These are phyloP conservation scores for Microcos paniculata DNA, from an alignment of 345 rosid species.

Conservation along the genomic window DNA sequence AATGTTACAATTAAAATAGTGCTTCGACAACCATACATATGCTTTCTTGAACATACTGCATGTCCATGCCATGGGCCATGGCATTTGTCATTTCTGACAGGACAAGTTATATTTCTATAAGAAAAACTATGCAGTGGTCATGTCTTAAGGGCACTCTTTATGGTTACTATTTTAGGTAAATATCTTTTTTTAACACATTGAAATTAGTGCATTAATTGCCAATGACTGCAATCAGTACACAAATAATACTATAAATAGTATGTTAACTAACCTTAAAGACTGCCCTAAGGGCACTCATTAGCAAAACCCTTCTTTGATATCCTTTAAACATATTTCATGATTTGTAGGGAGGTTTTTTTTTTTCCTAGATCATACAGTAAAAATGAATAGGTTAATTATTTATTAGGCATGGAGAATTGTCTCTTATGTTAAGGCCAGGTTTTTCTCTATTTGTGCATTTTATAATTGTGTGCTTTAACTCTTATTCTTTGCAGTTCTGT, in stretches of 20 bases:
- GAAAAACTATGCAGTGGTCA: neutral
- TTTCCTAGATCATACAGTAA: neutral
- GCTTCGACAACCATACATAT: neutral
- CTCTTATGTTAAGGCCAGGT: neutral
- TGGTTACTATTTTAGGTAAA: too few relatives aligned
- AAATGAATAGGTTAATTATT: neutral
- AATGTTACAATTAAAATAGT: neutral
- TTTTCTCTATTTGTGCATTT: neutral
- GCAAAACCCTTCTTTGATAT: neutral
- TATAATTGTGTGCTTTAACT: slow-evolving; percentile 10
- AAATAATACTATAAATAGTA: too few relatives aligned
- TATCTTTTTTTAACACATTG: too few relatives aligned
- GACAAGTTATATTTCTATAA: neutral
- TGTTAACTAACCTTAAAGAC: too few relatives aligned
- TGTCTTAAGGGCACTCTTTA: neutral
- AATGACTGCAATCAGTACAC: too few relatives aligned
- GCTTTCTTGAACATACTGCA: slow-evolving; percentile 3
- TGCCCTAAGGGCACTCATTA: too few relatives aligned
- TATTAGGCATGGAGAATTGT: neutral
- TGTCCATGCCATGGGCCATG: neutral
- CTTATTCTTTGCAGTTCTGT: slow-evolving; percentile 53
- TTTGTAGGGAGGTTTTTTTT: neutral
- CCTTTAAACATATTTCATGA: slow-evolving; percentile 6
- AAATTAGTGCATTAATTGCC: too few relatives aligned
- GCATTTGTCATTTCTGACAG: neutral